Evolutionary conservation across 495 filamentous ascomycete genomes (phyloP).

Genomic region (Penicillium daleae): DNA sequence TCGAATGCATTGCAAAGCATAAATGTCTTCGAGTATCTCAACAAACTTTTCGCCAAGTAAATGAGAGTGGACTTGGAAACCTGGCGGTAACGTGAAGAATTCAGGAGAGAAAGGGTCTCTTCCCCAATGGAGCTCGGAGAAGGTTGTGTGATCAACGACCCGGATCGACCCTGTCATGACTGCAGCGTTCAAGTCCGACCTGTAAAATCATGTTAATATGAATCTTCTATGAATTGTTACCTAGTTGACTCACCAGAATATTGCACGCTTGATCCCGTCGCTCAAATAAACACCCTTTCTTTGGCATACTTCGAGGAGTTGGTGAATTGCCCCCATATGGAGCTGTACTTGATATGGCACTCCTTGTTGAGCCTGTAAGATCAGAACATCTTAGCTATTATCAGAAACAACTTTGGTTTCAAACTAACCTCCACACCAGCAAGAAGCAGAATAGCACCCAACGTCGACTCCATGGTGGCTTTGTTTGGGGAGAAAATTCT

Average conservation of each 20-base stretch:
- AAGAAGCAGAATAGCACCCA: conserved; percentile 45
- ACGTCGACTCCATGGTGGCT: conserved; percentile 38
- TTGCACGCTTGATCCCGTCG: conserved; percentile 43
- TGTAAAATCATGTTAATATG: conserved; percentile 16
- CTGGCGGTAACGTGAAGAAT: conserved; percentile 30
- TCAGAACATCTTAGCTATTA: background rate
- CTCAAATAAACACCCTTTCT: conserved; percentile 32
- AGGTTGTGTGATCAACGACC: conserved; percentile 41
- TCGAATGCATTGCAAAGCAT: conserved; percentile 43
- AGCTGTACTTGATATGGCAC: conserved; percentile 36
- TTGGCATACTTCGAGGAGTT: conserved; percentile 35
- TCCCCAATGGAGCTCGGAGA: conserved; percentile 40
- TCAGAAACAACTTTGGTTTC: background rate
- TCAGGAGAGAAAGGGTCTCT: conserved; percentile 34
- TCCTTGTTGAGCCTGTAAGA: conserved; percentile 35
- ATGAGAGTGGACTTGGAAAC: conserved; percentile 30
- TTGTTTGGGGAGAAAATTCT: conserved; percentile 28
- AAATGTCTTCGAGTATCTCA: conserved; percentile 39
- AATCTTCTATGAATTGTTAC: background rate
- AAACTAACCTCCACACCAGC: conserved; percentile 40
- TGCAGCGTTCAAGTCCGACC: conserved; percentile 44
- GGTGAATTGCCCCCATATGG: conserved; percentile 40
- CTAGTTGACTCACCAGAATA: conserved; percentile 39
- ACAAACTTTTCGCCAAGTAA: conserved; percentile 32
- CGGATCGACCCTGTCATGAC: conserved; percentile 38